These are phyloP conservation scores for Trichocladium uniseriatum DNA, from an alignment of 495 filamentous ascomycete genomes.

Conservation along the genomic window DNA sequence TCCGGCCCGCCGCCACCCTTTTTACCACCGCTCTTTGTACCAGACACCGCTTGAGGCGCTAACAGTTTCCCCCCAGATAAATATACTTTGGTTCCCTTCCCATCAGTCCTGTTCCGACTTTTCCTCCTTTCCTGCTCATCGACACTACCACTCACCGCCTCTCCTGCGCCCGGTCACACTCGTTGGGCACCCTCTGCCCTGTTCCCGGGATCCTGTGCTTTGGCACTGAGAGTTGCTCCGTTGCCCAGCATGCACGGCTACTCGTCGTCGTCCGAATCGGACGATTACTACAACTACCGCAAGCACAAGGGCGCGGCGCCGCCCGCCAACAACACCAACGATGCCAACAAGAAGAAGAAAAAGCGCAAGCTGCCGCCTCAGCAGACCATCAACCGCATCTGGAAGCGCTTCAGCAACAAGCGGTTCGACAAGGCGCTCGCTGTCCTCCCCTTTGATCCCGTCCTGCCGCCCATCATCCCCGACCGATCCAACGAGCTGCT, in stretches of 20 bases:
- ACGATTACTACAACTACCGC: conserved; percentile 28
- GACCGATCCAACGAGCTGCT: conserved; percentile 42
- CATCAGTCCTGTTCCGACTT: background rate
- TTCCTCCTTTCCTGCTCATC: background rate
- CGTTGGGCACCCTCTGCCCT: too few species aligned
- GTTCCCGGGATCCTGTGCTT: background rate
- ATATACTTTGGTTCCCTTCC: background rate
- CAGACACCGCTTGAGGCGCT: background rate
- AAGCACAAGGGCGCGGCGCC: conserved; percentile 21
- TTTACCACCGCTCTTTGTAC: conserved; percentile 3
- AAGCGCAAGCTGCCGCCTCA: conserved; percentile 59
- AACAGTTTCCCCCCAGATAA: background rate
- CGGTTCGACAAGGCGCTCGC: conserved; percentile 40
- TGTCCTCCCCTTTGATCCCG: conserved; percentile 41
- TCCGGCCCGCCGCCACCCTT: background rate
- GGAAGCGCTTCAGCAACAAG: conserved; percentile 66
- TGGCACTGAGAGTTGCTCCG: background rate
- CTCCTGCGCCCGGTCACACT: background rate
- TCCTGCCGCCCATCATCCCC: conserved; percentile 34
- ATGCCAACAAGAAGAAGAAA: conserved; percentile 42
- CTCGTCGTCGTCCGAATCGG: conserved; percentile 28
- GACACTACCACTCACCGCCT: background rate
- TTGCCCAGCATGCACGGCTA: conserved; percentile 29
- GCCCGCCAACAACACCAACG: conserved; percentile 13
- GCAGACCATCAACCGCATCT: conserved; percentile 67